A percentile compares a stretch with the other conserved stretches of the same genome.
phyloP scores from a whole-genome alignment of 306 rosid species.

The Sphenostylis stenocarpa region DNA sequence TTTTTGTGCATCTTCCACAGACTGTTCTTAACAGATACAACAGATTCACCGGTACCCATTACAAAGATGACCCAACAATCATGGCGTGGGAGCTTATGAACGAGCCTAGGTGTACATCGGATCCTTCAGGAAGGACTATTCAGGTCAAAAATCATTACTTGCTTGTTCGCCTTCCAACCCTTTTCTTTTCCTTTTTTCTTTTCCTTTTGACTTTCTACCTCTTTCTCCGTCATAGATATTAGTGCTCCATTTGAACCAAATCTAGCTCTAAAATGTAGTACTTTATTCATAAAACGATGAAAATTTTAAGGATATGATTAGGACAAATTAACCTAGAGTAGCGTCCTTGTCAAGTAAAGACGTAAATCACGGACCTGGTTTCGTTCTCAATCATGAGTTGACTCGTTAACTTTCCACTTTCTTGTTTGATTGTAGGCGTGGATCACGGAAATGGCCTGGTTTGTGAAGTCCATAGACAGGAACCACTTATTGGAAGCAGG shows the following conservation, averaged over 20 bases:
- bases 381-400: background rate
- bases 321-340: background rate
- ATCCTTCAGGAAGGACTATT: constrained; percentile 86
- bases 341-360: background rate
- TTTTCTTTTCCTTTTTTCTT: background rate
- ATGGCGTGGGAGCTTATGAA: constrained; percentile 99
- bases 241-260: background rate
- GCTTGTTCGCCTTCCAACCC: background rate
- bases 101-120: constrained; percentile 92
- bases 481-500: constrained; percentile 90
- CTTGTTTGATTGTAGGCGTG: constrained; percentile 57
- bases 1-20: constrained; percentile 43
- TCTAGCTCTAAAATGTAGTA: background rate
- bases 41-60: constrained; percentile 64
- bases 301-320: background rate
- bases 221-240: background rate
- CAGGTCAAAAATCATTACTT: constrained; percentile 56
- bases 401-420: background rate
- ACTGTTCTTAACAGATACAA: constrained; percentile 73
- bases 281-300: background rate
- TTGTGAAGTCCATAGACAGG: constrained; percentile 84
- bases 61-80: constrained; percentile 87
- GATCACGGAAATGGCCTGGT: constrained; percentile 88
- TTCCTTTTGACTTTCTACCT: constrained; percentile 25
- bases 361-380: constrained; percentile 36